A percentile compares a stretch with the other conserved stretches of the same genome.
Conservation (phyloP, 164 flowering plant genomes). For the Stephania cephalantha region DNA sequence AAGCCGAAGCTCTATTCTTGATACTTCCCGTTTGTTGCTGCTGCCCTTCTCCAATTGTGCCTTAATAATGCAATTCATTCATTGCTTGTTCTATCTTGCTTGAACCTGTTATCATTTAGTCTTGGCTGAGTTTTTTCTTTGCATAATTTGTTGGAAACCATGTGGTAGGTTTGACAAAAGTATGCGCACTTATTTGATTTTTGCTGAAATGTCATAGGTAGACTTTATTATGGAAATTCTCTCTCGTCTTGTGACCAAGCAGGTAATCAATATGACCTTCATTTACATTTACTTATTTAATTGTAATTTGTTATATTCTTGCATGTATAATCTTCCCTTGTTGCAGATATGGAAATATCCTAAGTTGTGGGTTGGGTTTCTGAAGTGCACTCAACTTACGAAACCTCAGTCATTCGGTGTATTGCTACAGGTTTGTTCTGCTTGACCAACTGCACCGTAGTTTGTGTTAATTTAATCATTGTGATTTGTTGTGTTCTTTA, state of each 20-base stretch:
- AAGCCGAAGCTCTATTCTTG: neutral
- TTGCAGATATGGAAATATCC: conserved; percentile 98
- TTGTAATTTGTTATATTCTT: conserved; percentile 5
- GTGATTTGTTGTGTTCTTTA: too few relatives aligned
- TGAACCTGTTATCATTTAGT: neutral
- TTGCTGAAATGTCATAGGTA: conserved; percentile 44
- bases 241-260: conserved; percentile 88
- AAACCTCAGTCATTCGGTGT: conserved; percentile 87
- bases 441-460: too few relatives aligned
- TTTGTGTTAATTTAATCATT: too few relatives aligned
- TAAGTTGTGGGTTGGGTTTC: conserved; percentile 94
- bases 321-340: neutral
- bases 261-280: conserved; percentile 37
- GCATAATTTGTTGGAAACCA: neutral
- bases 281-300: conserved; percentile 2
- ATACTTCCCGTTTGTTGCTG: neutral
- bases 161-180: neutral
- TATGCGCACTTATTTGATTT: neutral
- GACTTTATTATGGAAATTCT: conserved; percentile 91
- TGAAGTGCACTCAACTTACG: conserved; percentile 80
- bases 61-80: neutral
- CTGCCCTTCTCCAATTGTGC: neutral
- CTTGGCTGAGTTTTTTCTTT: neutral
- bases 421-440: conserved; percentile 68
- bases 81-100: neutral